Evolutionary conservation across 1,284 basidiomycete species (phyloP).

Genomic region (Cryptococcus sp.): DNA sequence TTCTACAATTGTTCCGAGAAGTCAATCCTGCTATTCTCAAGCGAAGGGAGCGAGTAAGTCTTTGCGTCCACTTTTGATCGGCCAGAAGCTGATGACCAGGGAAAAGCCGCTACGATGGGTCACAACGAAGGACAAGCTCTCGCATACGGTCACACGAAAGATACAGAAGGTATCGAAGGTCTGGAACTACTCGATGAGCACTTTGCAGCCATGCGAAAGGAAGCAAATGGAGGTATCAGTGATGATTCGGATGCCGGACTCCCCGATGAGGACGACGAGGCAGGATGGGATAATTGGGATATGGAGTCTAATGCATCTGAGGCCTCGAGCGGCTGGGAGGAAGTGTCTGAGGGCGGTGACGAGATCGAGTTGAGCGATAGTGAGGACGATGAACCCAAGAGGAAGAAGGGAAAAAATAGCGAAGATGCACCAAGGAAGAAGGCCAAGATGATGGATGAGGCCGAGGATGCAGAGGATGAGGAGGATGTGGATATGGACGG

Average conservation of each 20-base stretch:
- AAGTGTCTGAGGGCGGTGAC: constrained; percentile 70
- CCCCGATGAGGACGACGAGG: constrained; percentile 61
- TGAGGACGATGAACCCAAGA: constrained; percentile 64
- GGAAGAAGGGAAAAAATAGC: constrained; percentile 39
- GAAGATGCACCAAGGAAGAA: constrained; percentile 31
- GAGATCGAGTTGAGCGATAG: constrained; percentile 77
- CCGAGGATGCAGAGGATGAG: constrained; percentile 17
- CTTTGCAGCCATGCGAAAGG: constrained; percentile 63
- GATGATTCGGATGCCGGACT: constrained; percentile 49
- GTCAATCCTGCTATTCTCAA: constrained; percentile 93
- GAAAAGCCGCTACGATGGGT: constrained; percentile 78
- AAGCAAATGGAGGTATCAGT: constrained; percentile 56
- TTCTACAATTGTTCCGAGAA: constrained; percentile 90
- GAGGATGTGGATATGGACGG: constrained; percentile 32
- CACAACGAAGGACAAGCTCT: constrained; percentile 62
- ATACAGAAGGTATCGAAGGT: constrained; percentile 80
- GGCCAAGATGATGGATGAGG: constrained; percentile 23
- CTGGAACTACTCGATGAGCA: constrained; percentile 84
- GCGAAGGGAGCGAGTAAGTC: constrained; percentile 65
- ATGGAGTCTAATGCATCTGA: constrained; percentile 65
- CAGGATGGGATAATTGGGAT: constrained; percentile 84
- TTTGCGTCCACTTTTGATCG: neutral
- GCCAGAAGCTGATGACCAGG: constrained; percentile 50
- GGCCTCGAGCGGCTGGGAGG: constrained; percentile 76
- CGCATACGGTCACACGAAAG: constrained; percentile 75